These are phyloP conservation scores for Auricularia auricula-judae DNA, from an alignment of 768 basidiomycete species.

Conservation along the genomic window DNA sequence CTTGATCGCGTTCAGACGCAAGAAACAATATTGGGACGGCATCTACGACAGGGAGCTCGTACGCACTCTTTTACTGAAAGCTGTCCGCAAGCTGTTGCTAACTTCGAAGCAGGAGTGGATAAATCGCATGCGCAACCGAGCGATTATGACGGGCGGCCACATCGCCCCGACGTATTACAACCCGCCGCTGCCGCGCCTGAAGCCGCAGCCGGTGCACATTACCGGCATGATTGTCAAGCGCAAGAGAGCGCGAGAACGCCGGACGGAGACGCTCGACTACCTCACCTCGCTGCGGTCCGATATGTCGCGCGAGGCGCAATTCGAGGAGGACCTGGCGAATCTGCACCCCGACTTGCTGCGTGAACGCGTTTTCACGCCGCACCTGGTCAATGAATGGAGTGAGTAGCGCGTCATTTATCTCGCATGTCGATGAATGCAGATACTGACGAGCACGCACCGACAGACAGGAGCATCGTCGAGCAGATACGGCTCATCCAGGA, in stretches of 20 bases:
- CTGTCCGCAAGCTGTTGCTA: background rate
- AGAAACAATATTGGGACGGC: slow-evolving; percentile 36
- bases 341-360: slow-evolving; percentile 5
- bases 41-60: slow-evolving; percentile 45
- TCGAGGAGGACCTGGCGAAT: slow-evolving; percentile 22
- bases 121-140: slow-evolving; percentile 39
- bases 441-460: background rate
- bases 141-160: slow-evolving; percentile 61
- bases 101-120: slow-evolving; percentile 41
- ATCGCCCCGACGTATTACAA: slow-evolving; percentile 55
- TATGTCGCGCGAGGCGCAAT: slow-evolving; percentile 25
- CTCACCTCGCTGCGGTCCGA: slow-evolving; percentile 25
- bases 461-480: slow-evolving; percentile 29
- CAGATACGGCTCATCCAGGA: slow-evolving; percentile 21
- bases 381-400: slow-evolving; percentile 28
- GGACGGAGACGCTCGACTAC: slow-evolving; percentile 26
- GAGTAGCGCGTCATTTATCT: slow-evolving; percentile 12
- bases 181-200: slow-evolving; percentile 65
- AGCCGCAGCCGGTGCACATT: slow-evolving; percentile 66
- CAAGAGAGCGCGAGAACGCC: slow-evolving; percentile 30
- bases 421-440: background rate
- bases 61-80: slow-evolving; percentile 11
- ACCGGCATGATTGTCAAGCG: slow-evolving; percentile 55
- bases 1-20: slow-evolving; percentile 39
- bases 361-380: slow-evolving; percentile 14